Percentiles rank a stretch among this genome's conserved stretches.
Evolutionary conservation across 768 basidiomycete genomes (phyloP).

Genomic region (Pisolithus microcarpus): DNA sequence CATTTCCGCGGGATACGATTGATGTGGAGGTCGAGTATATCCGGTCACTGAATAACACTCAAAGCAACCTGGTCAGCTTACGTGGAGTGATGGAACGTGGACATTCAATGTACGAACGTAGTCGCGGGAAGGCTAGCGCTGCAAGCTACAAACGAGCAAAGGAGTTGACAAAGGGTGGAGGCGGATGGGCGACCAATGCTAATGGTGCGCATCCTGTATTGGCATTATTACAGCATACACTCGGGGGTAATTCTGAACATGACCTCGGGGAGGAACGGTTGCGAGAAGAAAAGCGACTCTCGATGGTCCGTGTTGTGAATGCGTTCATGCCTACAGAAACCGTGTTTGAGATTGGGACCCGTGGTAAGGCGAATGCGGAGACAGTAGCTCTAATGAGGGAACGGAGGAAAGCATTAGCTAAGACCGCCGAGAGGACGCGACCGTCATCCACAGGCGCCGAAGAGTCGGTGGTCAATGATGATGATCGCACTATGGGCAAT

Average conservation of each 20-base stretch:
- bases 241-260: conserved; percentile 22
- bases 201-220: conserved; percentile 68
- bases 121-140: conserved; percentile 81
- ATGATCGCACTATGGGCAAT: conserved; percentile 23
- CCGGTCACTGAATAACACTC: conserved; percentile 52
- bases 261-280: conserved; percentile 30
- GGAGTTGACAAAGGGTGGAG: conserved; percentile 62
- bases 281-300: conserved; percentile 43
- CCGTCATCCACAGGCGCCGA: conserved; percentile 25
- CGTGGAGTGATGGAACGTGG: conserved; percentile 83
- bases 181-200: conserved; percentile 58
- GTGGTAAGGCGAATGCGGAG: conserved; percentile 50
- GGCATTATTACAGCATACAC: conserved; percentile 34
- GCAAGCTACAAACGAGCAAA: conserved; percentile 87
- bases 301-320: conserved; percentile 66
- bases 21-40: conserved; percentile 85
- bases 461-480: conserved; percentile 27
- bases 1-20: conserved; percentile 69
- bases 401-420: conserved; percentile 68
- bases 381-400: conserved; percentile 82
- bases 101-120: conserved; percentile 90
- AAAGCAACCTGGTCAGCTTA: conserved; percentile 58
- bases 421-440: conserved; percentile 44
- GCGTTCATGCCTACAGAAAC: conserved; percentile 85
- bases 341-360: conserved; percentile 80